Evolutionary conservation across 1,284 basidiomycete genomes (phyloP).

Genomic region (Malassezia obtusa): DNA sequence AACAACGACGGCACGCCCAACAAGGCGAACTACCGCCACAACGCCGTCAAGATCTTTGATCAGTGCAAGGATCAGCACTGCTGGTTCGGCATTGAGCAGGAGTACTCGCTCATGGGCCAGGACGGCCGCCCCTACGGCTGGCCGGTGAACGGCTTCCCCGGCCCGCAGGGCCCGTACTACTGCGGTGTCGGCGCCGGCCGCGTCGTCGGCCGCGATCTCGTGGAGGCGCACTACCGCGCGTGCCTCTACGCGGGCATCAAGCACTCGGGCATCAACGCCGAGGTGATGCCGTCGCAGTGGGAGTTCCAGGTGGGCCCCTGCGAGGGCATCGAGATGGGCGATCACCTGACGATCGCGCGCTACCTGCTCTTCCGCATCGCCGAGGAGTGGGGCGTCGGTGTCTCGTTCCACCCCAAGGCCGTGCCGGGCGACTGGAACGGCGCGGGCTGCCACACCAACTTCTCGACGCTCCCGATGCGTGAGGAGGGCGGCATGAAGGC

Average conservation of each 20-base stretch:
- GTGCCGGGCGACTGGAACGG: slow-evolving; percentile 98
- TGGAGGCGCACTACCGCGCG: slow-evolving; percentile 94
- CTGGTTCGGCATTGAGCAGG: slow-evolving; percentile 98
- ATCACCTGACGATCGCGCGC: slow-evolving; percentile 54
- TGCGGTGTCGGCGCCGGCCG: slow-evolving; percentile 98
- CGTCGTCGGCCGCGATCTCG: slow-evolving; percentile 95
- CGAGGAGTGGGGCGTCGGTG: slow-evolving; percentile 96
- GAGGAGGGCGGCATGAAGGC: slow-evolving; percentile 64
- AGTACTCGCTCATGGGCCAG: slow-evolving; percentile 92
- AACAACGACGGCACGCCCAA: slow-evolving; percentile 99
- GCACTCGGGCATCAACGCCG: slow-evolving; percentile 99
- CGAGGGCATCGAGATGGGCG: slow-evolving; percentile 94
- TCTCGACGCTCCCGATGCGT: slow-evolving; percentile 39
- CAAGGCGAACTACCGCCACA: slow-evolving; percentile 69
- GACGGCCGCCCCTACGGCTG: slow-evolving; percentile 88
- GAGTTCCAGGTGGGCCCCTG: slow-evolving; percentile 99
- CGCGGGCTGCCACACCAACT: slow-evolving; percentile 65
- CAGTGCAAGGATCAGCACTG: slow-evolving; percentile 53
- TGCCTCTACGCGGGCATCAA: slow-evolving; percentile 95
- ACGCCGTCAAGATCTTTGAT: slow-evolving; percentile 42
- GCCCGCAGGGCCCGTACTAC: slow-evolving; percentile 98
- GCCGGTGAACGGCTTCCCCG: slow-evolving; percentile 87
- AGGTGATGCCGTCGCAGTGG: slow-evolving; percentile 99
- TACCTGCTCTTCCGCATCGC: slow-evolving; percentile 52
- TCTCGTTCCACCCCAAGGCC: slow-evolving; percentile 96